Percentiles rank a stretch among this genome's conserved stretches.
Conservation (phyloP, 1,139 yeast genomes). For the Nakaseomyces nivariensis region DNA sequence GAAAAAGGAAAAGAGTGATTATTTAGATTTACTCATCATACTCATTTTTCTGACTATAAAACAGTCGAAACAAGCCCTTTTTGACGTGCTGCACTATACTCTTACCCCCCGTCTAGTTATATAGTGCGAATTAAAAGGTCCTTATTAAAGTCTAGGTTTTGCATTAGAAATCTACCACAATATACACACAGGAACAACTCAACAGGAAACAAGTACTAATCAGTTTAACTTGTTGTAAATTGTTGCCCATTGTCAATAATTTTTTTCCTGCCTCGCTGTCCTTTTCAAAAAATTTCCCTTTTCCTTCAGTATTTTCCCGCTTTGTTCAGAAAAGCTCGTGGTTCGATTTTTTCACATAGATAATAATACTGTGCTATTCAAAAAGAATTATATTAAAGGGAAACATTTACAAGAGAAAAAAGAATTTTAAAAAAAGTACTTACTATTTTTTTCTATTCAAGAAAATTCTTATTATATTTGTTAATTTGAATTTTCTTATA, state of each 20-base stretch:
- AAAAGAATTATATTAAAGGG: not conserved
- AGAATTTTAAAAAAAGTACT: not conserved
- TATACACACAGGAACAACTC: too few species aligned
- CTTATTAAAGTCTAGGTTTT: too few species aligned
- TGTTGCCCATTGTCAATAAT: not conserved
- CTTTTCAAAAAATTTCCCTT: not conserved
- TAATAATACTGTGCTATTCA: too few species aligned
- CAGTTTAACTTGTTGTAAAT: not conserved
- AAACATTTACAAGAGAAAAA: not conserved
- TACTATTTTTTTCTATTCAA: not conserved
- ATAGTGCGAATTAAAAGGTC: too few species aligned
- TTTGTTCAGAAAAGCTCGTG: not conserved
- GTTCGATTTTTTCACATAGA: not conserved
- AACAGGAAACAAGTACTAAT: too few species aligned
- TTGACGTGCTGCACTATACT: too few species aligned
- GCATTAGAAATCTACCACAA: too few species aligned
- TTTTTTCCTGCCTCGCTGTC: slow-evolving; percentile 1
- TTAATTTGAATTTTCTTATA: not conserved
- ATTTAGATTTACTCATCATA: too few species aligned
- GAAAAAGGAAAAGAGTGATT: too few species aligned
- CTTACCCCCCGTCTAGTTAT: too few species aligned
- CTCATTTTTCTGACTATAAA: too few species aligned
- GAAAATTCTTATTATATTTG: not conserved
- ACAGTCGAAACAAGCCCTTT: too few species aligned
- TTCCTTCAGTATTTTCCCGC: not conserved